Base-by-base conservation (phyloP, 108 stramenopile species). In the Tribonema minus region DNA sequence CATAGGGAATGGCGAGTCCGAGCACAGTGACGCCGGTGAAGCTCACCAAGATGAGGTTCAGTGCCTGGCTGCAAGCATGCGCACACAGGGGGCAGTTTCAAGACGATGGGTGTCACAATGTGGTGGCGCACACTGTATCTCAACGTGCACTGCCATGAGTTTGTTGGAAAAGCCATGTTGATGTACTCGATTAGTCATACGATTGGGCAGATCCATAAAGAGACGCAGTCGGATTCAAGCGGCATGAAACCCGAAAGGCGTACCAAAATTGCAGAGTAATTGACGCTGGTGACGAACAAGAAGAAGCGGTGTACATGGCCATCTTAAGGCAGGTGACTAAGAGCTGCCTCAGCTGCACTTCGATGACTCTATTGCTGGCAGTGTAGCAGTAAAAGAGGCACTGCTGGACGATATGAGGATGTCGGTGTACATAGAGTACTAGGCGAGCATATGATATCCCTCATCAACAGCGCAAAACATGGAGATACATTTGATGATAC, bases 31-130 rank as follows among this genome's bases (percentile, higher is more conserved):
- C 84, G 38, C 91, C 94, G 67, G 89, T 92, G 28, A 94, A 92
- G 74, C 92, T 92, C 32, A 93, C 87, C 41, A 97, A 88, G 87
- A 97, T 94, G 40, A 92, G 74, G 91, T 97, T 97, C 96, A 97
- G 95, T 71, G 95, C 82, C 64, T 91, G 90, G 75, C 46, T 54
- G 46, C 46, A 54, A 9, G 46, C 46, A 54, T 15, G 46, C 20
- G 20, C 15, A 15, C 9, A 20, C 46, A 54, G 46, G 15, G 20
- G 20, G 46, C 20, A 54, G 46, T 20, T 15, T 9, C 46, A 54
- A 20, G 9, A 54, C 15, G 15, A 54, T 15, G 20, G 9, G 9
- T 54, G 46, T 15, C 20, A 54, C 15, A 20, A 54, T n/a, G n/a
- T n/a, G n/a, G n/a, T n/a, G n/a, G n/a, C n/a, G n/a, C n/a, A n/a